phyloP scores from a whole-genome alignment of 139 green algal genomes.

The Picochlorum sp. region DNA sequence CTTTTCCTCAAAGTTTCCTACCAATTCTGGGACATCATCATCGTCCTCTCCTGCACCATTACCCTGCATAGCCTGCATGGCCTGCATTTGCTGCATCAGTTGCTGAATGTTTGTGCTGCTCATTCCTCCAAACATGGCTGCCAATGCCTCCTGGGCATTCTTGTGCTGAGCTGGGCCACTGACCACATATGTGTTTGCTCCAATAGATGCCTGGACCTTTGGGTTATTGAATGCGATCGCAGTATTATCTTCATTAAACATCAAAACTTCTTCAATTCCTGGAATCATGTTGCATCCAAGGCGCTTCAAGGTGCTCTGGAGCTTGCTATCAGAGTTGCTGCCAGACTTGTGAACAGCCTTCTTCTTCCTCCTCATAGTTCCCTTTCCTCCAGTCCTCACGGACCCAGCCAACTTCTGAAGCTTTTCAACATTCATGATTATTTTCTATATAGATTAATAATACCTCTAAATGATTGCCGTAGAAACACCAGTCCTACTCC shows the following conservation, averaged over 20 bases:
- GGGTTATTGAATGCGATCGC: slow-evolving; percentile 95
- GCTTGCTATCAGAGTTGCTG: slow-evolving; percentile 92
- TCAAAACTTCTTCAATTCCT: slow-evolving; percentile 99
- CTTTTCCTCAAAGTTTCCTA: slow-evolving; percentile 76
- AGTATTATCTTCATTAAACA: slow-evolving; percentile 84
- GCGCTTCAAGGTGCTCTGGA: slow-evolving; percentile 95
- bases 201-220: slow-evolving; percentile 98
- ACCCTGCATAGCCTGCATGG: slow-evolving; percentile 15
- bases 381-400: slow-evolving; percentile 92
- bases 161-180: slow-evolving; percentile 79
- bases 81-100: slow-evolving; percentile 23
- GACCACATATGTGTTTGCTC: slow-evolving; percentile 98
- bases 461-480: neutral
- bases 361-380: slow-evolving; percentile 95
- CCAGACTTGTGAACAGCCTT: slow-evolving; percentile 97
- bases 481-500: neutral
- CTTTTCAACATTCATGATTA: slow-evolving; percentile 85
- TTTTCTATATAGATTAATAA: slow-evolving; percentile 1
- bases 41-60: slow-evolving; percentile 31
- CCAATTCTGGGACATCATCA: slow-evolving; percentile 74
- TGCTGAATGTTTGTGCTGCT: slow-evolving; percentile 21
- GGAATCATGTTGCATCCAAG: slow-evolving; percentile 98
- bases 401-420: slow-evolving; percentile 84
- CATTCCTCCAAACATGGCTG: slow-evolving; percentile 38
- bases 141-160: slow-evolving; percentile 47